Evolutionary conservation across 768 basidiomycete species (phyloP), one percentile per base, ranked within the genome.

Genomic region (Hypholoma sublateritium): DNA sequence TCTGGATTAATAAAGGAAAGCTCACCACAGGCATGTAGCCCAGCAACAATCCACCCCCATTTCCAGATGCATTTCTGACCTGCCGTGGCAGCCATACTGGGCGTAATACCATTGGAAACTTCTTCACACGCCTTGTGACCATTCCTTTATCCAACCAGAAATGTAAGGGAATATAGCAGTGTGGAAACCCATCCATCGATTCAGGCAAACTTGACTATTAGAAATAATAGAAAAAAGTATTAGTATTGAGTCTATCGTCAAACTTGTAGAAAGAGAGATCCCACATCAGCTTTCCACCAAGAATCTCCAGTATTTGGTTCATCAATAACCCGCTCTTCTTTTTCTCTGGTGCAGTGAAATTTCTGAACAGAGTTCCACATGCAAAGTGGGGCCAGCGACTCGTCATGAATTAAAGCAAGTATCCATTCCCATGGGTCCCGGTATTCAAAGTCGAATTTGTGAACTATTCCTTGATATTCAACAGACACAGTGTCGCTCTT

Each of bases 121-220:
- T 69, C 21, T 62, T 67, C 2, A 68, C 60, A 14, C 55, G 61
- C 24, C 59, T 60, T 2, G 65, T 66, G 16, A 70, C 69, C 6
- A 65, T 59, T 14, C 71, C 68, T 39, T 71, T 68, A 49, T 72
- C 70, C 5, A 71, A 64, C 70, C 70, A 72, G 19, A 69, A 62
- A 56, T 68, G 67, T 1, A 69, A 51, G 2, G 68, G 70, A 35
- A 72, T 58, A 51, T 59, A 66, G 19, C 59, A 66, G 45, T 72
- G 68, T 2, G 65, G 64, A 52, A 55, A 62, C 13, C 36, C 22
- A 39, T 61, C 59, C 5, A 39, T 17, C n/a, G 7, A 57, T 53
- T 11, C 66, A 66, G 32, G 70, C 56, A 28, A 56, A 56, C 66
- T 50, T n/a, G n/a, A 24, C 8, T n/a, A 9, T 32, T 32, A 32